Base-by-base conservation (phyloP, 2,329 filamentous ascomycete genomes). In the Akanthomyces muscarius region DNA sequence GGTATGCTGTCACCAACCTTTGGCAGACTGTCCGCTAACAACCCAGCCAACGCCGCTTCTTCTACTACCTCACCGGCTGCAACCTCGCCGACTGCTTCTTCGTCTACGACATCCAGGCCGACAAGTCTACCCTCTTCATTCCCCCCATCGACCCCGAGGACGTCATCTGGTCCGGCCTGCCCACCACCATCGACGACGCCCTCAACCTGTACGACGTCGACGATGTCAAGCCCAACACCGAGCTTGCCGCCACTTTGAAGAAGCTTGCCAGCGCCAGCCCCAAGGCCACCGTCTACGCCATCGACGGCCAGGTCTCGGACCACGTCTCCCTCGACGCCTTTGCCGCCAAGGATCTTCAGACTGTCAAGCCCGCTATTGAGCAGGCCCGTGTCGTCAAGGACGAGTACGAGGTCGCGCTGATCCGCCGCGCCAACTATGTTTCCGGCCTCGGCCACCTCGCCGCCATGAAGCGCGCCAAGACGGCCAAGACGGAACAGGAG, bases 101-200 rank as follows among this genome's bases (percentile, higher is more conserved):
- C 65, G 84, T 89, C 63, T 97, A 97, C 80, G 89, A 97, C 67
- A 88, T 96, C 63, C 80, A 84, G 52, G 82, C 85, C 54, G 83
- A 87, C 67, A 86, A 87, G 69, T 85, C 93, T 47, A 96, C 89
- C 3, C 86, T 99, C 55, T 99, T 93, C 78, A 94, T 99, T 69
- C 94, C 95, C 2, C 90, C 92, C 18, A 85, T 93, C 70, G 88
- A 97, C 69, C 85, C 91, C n/a, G 90, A 95, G 50, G 88, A 87
- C 61, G 92, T 98, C 64, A 91, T 98, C 72, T 99, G 94, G 94
- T 90, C 89, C 33, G 95, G 95, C 14, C 83, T 98, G 18, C 95
- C 94, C 0, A 80, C 96, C 65, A 90, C 87, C 42, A 78, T 83
- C 41, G 83, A 89, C 48, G 89, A 97, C 71, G 94, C 94, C 7